A percentile compares a stretch with the other conserved stretches of the same genome.
Conservation (phyloP, 2,329 filamentous ascomycete species). For the Pseudocercospora pini-densiflorae region DNA sequence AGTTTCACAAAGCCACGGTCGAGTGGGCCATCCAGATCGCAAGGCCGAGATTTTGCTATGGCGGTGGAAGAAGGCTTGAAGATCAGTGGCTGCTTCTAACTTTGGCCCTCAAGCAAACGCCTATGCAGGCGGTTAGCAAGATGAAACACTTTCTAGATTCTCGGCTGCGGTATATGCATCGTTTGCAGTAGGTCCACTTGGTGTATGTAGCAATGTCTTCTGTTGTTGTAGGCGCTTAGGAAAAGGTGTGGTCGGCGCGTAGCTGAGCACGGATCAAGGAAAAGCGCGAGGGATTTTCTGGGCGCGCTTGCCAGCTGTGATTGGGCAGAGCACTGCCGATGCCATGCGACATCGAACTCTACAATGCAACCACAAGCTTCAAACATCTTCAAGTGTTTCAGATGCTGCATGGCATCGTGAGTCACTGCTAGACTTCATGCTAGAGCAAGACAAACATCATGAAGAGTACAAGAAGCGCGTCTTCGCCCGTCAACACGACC, state of each 20-base stretch:
- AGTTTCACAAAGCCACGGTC: slow-evolving; percentile 21
- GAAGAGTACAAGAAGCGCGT: slow-evolving; percentile 3
- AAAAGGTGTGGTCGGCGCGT: slow-evolving; percentile 23
- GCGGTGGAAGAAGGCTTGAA: slow-evolving; percentile 13
- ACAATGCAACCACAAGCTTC: slow-evolving; percentile 1
- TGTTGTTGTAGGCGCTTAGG: slow-evolving; percentile 27
- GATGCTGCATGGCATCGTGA: slow-evolving; percentile 22
- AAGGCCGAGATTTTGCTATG: slow-evolving; percentile 17
- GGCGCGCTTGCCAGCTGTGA: not conserved
- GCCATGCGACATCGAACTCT: not conserved
- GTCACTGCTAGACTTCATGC: slow-evolving; percentile 21
- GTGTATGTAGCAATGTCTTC: slow-evolving; percentile 11
- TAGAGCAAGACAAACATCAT: not conserved
- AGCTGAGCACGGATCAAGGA: not conserved
- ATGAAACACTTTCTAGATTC: slow-evolving; percentile 36
- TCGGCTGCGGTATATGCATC: slow-evolving; percentile 21
- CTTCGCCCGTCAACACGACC: not conserved
- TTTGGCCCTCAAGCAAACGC: slow-evolving; percentile 31
- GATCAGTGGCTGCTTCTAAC: slow-evolving; percentile 30
- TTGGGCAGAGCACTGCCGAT: not conserved
- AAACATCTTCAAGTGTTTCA: slow-evolving; percentile 12
- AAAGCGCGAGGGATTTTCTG: not conserved
- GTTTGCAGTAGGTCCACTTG: slow-evolving; percentile 23
- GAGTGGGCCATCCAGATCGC: slow-evolving; percentile 20
- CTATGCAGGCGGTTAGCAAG: slow-evolving; percentile 34